These are phyloP conservation scores for Citrullus mucosospermus DNA, from an alignment of 306 rosid genomes.

Conservation along the genomic window DNA sequence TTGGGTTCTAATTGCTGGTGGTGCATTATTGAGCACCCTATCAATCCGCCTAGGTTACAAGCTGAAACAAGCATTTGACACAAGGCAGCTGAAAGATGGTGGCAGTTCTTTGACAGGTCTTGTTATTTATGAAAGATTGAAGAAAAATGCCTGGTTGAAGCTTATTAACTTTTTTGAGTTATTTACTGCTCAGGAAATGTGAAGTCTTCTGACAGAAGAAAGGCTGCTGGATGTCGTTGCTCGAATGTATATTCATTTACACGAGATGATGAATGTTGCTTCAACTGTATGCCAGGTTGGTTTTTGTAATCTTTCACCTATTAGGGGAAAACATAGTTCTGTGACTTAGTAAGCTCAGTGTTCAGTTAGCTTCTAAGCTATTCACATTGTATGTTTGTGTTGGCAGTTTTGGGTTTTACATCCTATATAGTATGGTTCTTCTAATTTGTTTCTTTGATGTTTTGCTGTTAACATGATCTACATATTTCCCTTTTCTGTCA, in stretches of 20 bases:
- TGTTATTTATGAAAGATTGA: not conserved
- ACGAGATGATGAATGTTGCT: slow-evolving; percentile 51
- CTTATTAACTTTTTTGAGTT: slow-evolving; percentile 13
- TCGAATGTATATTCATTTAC: slow-evolving; percentile 44
- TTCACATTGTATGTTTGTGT: not conserved
- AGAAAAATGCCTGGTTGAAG: not conserved
- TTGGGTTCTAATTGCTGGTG: slow-evolving; percentile 87
- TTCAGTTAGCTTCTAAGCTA: not conserved
- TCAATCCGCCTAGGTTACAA: slow-evolving; percentile 83
- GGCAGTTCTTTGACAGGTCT: slow-evolving; percentile 20
- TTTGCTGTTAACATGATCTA: not conserved
- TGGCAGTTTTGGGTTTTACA: not conserved
- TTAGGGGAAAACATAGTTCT: not conserved
- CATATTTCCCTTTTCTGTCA: not conserved
- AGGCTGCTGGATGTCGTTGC: slow-evolving; percentile 31
- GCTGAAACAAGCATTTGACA: slow-evolving; percentile 70
- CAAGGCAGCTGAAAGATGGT: slow-evolving; percentile 44
- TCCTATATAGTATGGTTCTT: not conserved
- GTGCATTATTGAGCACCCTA: slow-evolving; percentile 73
- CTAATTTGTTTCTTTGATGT: not conserved
- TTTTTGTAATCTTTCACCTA: not conserved
- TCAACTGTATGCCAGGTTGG: slow-evolving; percentile 59
- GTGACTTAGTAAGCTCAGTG: not conserved
- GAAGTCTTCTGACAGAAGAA: slow-evolving; percentile 41
- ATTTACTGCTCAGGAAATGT: slow-evolving; percentile 37